Percentiles rank a stretch among this genome's conserved stretches.
Evolutionary conservation across 148 eudicot species (phyloP).

Genomic region (Rhododendron molle): DNA sequence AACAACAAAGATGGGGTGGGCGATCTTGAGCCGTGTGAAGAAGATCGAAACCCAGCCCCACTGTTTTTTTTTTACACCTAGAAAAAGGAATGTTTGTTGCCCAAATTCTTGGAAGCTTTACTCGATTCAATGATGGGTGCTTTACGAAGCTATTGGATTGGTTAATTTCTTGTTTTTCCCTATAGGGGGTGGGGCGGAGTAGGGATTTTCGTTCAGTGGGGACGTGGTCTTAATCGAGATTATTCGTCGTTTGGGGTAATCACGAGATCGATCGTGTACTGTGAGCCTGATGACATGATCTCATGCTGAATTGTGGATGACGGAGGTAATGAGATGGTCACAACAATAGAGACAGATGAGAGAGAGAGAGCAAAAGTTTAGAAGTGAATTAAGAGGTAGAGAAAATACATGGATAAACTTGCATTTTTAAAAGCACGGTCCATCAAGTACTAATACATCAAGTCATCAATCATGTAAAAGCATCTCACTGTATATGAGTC

Average conservation of each 20-base stretch:
- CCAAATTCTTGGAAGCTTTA: neutral
- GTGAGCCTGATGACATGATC: neutral
- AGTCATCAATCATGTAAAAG: neutral
- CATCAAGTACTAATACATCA: neutral
- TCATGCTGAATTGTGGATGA: neutral
- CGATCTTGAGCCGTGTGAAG: neutral
- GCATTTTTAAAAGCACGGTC: neutral
- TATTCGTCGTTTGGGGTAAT: neutral
- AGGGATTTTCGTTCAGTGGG: neutral
- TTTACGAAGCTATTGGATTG: neutral
- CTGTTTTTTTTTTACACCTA: neutral
- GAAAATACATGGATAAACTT: neutral
- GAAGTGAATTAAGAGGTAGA: neutral
- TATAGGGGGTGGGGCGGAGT: neutral
- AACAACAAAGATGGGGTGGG: neutral
- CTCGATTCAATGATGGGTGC: neutral
- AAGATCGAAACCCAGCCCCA: neutral
- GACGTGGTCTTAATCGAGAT: neutral
- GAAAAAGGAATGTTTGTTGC: conserved; percentile 2
- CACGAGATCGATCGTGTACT: neutral
- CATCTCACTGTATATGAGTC: no score
- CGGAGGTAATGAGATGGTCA: neutral
- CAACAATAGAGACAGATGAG: neutral
- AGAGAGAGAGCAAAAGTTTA: neutral
- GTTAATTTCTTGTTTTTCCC: neutral